Evolutionary conservation across 179 eudicot genomes (phyloP), one percentile per base, ranked within the genome.

Genomic region (Beta macrorhiza): DNA sequence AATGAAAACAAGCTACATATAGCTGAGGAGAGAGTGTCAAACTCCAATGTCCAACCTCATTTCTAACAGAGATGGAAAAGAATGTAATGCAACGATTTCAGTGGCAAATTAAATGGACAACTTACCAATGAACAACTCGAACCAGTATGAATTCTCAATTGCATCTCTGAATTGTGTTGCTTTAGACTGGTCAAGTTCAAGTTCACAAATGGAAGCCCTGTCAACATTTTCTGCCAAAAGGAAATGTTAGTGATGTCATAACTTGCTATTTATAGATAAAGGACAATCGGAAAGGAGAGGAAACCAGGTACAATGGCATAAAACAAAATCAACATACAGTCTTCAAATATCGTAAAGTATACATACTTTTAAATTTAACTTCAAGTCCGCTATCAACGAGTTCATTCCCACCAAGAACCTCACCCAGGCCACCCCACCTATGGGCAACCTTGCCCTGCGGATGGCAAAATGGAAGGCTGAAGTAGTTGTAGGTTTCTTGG

Each of bases 361-460:
- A 86, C 92, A 47, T 90, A 95, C 97, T 95, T 84, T 49, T 83
- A 83, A 89, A 95, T 82, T 91, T 95, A 37, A 95, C 82, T 44
- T 90, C 92, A 32, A 89, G 83, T 80, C 89, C 92, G 87, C 98
- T 92, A 86, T 95, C 98, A 84, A 95, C 93, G 49, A 95, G 93
- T 82, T 95, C 98, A 87, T 95, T 95, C 58, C 98, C 98, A 78
- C 98, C 98, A 59, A 95, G 85, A 82, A 93, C 98, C 87, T 95
- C 98, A 76, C 98, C 98, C 25, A 95, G 91, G 67, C 98, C 98
- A 81, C 98, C 98, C 98, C 98, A 95, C 78, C 90, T 92, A 84
- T 90, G 98, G 80, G 90, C 87, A 57, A 89, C 82, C 80, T 89
- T 79, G 13, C 91, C 91, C 64, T 87, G 37, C 59, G 90, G 89